A percentile compares a stretch with the other conserved stretches of the same genome.
Evolutionary conservation across 2,329 filamentous ascomycete species (phyloP).

Genomic region (Dichotomopilus funicola): DNA sequence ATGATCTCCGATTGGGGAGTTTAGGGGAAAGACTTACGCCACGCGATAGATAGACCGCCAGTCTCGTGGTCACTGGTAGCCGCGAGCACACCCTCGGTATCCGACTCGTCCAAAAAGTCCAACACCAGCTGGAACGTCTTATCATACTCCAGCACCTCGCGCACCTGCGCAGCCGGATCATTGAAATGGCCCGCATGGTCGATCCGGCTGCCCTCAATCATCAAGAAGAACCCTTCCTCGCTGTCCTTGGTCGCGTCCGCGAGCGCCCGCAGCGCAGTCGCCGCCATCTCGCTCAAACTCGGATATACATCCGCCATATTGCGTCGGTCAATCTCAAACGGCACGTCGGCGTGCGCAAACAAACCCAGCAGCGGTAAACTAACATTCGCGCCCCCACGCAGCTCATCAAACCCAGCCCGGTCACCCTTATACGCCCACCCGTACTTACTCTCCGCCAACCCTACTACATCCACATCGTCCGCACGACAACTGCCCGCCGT

Average conservation of each 20-base stretch:
- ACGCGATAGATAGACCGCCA: constrained; percentile 75
- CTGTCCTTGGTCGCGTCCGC: constrained; percentile 73
- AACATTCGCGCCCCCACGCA: constrained; percentile 60
- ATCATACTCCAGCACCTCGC: constrained; percentile 95
- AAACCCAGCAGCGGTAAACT: constrained; percentile 80
- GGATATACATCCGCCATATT: constrained; percentile 76
- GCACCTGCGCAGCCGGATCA: constrained; percentile 75
- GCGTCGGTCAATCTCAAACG: constrained; percentile 86
- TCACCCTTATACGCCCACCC: constrained; percentile 75
- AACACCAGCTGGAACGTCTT: constrained; percentile 74
- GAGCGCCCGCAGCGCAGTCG: constrained; percentile 71
- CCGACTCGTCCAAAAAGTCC: constrained; percentile 71
- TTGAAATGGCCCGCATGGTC: constrained; percentile 90
- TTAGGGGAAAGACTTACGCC: constrained; percentile 47
- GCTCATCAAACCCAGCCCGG: constrained; percentile 66
- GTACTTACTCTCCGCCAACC: constrained; percentile 63
- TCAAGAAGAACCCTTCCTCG: constrained; percentile 93
- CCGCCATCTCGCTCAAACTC: constrained; percentile 84
- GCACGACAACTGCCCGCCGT: constrained; percentile 73
- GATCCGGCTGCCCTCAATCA: constrained; percentile 96
- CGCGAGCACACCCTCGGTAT: constrained; percentile 72
- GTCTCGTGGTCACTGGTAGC: constrained; percentile 95
- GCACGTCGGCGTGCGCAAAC: constrained; percentile 75
- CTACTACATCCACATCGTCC: constrained; percentile 70
- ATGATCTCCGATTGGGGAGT: neutral